Conservation (phyloP, 2,329 filamentous ascomycete species). For the Venturiaceae sp. region DNA sequence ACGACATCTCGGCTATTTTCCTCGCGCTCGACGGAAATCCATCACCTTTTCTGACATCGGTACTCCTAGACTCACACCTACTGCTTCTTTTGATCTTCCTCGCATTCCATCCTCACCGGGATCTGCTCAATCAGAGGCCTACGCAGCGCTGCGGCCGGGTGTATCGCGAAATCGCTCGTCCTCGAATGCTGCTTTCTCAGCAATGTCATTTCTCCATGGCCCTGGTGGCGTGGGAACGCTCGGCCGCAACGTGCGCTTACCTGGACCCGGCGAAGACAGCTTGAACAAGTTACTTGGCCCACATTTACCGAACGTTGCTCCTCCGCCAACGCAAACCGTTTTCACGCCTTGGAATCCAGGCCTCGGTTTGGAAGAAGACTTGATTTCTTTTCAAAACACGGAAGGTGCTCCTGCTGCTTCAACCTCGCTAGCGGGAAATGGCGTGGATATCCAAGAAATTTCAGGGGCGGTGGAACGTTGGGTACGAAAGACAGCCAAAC, state of each 20-base stretch:
- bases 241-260: constrained; percentile 56
- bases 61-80: constrained; percentile 49
- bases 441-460: constrained; percentile 61
- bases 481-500: constrained; percentile 71
- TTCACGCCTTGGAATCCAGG: constrained; percentile 29
- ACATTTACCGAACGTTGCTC: constrained; percentile 68
- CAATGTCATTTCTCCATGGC: constrained; percentile 53
- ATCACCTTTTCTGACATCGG: constrained; percentile 51
- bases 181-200: constrained; percentile 22
- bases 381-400: background rate
- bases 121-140: constrained; percentile 6
- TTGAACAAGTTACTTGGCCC: constrained; percentile 77
- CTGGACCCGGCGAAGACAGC: constrained; percentile 75
- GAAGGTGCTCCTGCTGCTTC: background rate
- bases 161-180: constrained; percentile 27
- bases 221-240: constrained; percentile 86
- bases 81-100: constrained; percentile 52
- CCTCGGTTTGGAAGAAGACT: constrained; percentile 11
- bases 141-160: constrained; percentile 13
- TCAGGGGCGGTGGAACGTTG: constrained; percentile 84
- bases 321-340: constrained; percentile 46
- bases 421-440: constrained; percentile 19
- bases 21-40: constrained; percentile 82
- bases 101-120: constrained; percentile 28
- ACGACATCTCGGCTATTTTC: constrained; percentile 80